Evolutionary conservation across 169 alveolate species (phyloP), one percentile per base, ranked within the genome.

Genomic region (Ichthyophthirius multifiliis): DNA sequence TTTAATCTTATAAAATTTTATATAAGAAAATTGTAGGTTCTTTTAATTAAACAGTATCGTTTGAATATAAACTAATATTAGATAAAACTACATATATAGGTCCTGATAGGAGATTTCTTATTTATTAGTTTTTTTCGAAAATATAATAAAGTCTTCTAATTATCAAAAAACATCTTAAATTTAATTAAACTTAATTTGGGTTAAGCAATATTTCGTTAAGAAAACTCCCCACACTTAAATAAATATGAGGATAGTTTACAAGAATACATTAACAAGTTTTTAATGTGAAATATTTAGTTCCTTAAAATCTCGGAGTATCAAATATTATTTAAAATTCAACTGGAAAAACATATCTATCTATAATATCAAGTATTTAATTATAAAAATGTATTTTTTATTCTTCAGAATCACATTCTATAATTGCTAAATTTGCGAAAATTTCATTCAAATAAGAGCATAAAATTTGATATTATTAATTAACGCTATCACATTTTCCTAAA

Each of bases 321-420:
- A 75, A 23, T 30, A 30, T 46, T 4, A 75, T 45, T 10, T 55
- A 47, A 44, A 43, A 81, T 81, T 81, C 65, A 7, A 41, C 44
- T 23, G 76, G 76, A 20, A 81, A 62, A 0, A 81, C 43, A 43
- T 73, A 81, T 74, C 82, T 71, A 44, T 81, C 86, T 9, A 67
- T 15, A 2, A 67, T 6, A 18, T 67, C 77, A 0, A 67, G 16
- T 7, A 67, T 39, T n/a, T 35, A 67, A 41, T 67, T 18, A 20
- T 35, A 20, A 67, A 35, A 39, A 18, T n/a, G n/a, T n/a, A 67
- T 30, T 67, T 67, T 67, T 27, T 34, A 7, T 27, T 55, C 71
- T 3, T 55, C 31, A 9, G 23, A 27, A 12, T 55, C 71, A 18
- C 31, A 55, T 41, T 41, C 13, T 41, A 41, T 9, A 41, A 9